These are phyloP conservation scores for Lachnellula hyalina DNA, from an alignment of 2,329 filamentous ascomycete genomes.

Conservation along the genomic window DNA sequence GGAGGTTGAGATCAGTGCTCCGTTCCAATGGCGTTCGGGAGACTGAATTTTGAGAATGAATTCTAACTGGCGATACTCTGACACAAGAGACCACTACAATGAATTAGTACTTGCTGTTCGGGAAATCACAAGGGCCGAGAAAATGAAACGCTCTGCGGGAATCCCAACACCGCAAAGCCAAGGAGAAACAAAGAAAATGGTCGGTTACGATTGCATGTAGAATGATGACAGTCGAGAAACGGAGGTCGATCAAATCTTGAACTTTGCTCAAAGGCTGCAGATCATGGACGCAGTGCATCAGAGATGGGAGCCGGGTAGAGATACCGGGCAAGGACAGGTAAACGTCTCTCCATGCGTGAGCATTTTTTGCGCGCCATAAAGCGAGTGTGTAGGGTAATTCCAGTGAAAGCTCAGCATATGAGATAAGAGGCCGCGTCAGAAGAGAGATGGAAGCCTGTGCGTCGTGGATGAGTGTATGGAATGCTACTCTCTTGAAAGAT, in stretches of 20 bases:
- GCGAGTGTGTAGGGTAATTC: slow-evolving; percentile 57
- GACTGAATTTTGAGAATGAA: slow-evolving; percentile 36
- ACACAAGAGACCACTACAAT: slow-evolving; percentile 51
- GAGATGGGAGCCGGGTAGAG: slow-evolving; percentile 9
- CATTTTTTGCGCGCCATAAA: slow-evolving; percentile 61
- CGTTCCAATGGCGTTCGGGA: slow-evolving; percentile 20
- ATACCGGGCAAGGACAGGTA: slow-evolving; percentile 38
- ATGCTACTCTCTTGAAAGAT: slow-evolving; percentile 63
- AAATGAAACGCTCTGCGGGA: too few species aligned
- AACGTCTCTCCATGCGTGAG: slow-evolving; percentile 57
- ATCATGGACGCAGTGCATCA: slow-evolving; percentile 15
- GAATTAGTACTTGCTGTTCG: too few species aligned
- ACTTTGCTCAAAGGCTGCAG: slow-evolving; percentile 3
- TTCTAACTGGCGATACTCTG: slow-evolving; percentile 54
- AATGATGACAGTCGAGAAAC: slow-evolving; percentile 53
- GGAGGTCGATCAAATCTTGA: slow-evolving; percentile 46
- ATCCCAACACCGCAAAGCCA: too few species aligned
- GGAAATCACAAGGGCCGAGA: too few species aligned
- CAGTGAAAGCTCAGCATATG: slow-evolving; percentile 63
- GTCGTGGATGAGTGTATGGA: slow-evolving; percentile 61
- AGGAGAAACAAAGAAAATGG: too few species aligned
- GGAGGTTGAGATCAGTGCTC: slow-evolving; percentile 44
- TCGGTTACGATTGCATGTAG: slow-evolving; percentile 48
- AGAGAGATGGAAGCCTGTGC: slow-evolving; percentile 63
- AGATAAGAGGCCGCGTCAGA: slow-evolving; percentile 58